These are phyloP conservation scores for Pleochaeta shiraiana DNA, from an alignment of 2,329 filamentous ascomycete species.

Conservation along the genomic window DNA sequence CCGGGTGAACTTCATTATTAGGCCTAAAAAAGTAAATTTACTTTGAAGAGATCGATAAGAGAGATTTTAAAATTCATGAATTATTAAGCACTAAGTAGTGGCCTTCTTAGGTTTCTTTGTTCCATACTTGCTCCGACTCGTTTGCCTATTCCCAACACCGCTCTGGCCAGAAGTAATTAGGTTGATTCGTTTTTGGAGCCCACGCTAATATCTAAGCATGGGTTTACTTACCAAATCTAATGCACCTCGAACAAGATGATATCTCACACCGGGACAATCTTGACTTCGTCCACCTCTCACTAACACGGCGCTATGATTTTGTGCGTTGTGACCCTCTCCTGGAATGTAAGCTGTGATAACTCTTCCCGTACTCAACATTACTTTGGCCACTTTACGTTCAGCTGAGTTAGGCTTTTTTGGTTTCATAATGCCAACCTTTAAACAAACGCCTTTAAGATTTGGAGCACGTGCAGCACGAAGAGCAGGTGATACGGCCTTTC, in stretches of 20 bases:
- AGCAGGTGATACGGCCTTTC: slow-evolving; percentile 75
- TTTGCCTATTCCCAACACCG: slow-evolving; percentile 68
- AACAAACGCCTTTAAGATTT: slow-evolving; percentile 83
- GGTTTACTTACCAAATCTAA: slow-evolving; percentile 68
- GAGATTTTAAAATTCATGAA: slow-evolving; percentile 56
- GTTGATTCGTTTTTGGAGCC: too few relatives aligned
- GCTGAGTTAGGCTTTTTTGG: slow-evolving; percentile 99
- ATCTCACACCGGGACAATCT: slow-evolving; percentile 97
- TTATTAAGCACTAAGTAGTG: slow-evolving; percentile 10
- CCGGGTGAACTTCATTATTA: too few relatives aligned
- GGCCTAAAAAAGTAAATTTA: too few relatives aligned
- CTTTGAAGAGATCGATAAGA: too few relatives aligned
- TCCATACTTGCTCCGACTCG: slow-evolving; percentile 85
- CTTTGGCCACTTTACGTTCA: slow-evolving; percentile 85
- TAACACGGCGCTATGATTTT: slow-evolving; percentile 94
- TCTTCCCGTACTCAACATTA: slow-evolving; percentile 68
- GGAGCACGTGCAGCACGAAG: slow-evolving; percentile 47
- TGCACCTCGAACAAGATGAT: slow-evolving; percentile 77
- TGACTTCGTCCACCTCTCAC: slow-evolving; percentile 84
- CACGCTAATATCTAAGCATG: background rate
- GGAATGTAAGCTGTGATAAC: slow-evolving; percentile 88
- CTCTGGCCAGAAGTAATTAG: slow-evolving; percentile 45
- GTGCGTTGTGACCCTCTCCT: slow-evolving; percentile 95
- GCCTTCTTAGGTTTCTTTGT: slow-evolving; percentile 96
- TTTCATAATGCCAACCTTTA: slow-evolving; percentile 82